Evolutionary conservation across 106 monocot genomes (phyloP), one percentile per base, ranked within the genome.

Genomic region (Cymbidium sinense): DNA sequence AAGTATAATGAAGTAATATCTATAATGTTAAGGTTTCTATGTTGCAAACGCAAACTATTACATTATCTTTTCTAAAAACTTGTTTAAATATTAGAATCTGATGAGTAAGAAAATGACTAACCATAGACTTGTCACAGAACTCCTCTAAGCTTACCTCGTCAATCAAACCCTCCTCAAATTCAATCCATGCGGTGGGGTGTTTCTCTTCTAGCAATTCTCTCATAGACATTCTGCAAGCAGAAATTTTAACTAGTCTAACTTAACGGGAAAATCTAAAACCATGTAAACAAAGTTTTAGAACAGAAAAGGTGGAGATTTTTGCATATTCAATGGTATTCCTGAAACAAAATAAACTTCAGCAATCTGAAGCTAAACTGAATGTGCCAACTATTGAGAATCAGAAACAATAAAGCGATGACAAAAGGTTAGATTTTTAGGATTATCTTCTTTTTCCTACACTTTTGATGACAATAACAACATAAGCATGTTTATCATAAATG

Each of bases 181-280:
- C 98, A 77, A 85, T 70, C 98, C 98, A 98, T 82, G 90, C 85
- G 58, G 92, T 92, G 54, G 98, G 98, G 71, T 98, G 94, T 61
- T 98, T 98, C 25, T 54, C 76, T 79, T 90, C 90, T 76, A 94
- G 50, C 55, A 98, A 85, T 86, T 98, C 90, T 85, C 88, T 87
- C 90, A 94, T 88, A 4, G 91, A 72, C 92, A 94, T 88, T 82
- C 98, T 98, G 75, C 77, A 86, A 83, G 64, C 4, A 47, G 47
- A 44, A 4, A 74, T n/a, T 64, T 75, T 21, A 70, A 34, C 70
- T n/a, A n/a, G 51, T 64, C 31, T 67, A 67, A 17, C 25, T 67
- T 33, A 29, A 29, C 3, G 15, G 12, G 30, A 67, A 64, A 67
- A 17, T 67, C 29, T 31, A 67, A 67, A 67, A 67, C 17, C 31